Percentiles rank a stretch among this genome's conserved stretches.
Evolutionary conservation across 2,329 filamentous ascomycete genomes (phyloP).

Genomic region (Aspergillus hortae): DNA sequence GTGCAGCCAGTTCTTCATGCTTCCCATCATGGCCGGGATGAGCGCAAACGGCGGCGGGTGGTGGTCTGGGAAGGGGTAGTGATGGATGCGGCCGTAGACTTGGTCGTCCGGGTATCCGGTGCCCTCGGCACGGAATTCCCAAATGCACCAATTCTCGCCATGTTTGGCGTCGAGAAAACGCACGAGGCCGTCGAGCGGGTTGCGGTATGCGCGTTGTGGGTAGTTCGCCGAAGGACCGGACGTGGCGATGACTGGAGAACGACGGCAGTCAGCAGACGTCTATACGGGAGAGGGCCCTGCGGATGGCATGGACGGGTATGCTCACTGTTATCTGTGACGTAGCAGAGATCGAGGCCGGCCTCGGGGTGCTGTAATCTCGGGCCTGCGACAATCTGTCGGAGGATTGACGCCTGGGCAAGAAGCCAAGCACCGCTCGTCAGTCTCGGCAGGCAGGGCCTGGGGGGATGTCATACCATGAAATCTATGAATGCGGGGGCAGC

Average conservation of each 20-base stretch:
- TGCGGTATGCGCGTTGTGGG: constrained; percentile 88
- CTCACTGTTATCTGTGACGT: constrained; percentile 74
- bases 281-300: neutral
- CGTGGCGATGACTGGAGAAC: constrained; percentile 57
- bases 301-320: neutral
- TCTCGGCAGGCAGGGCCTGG: constrained; percentile 10
- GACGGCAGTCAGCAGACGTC: neutral
- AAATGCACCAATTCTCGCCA: constrained; percentile 82
- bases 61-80: constrained; percentile 96
- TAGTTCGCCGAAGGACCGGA: constrained; percentile 88
- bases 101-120: constrained; percentile 91
- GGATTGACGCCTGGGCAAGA: constrained; percentile 60
- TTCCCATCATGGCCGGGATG: constrained; percentile 82
- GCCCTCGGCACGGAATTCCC: constrained; percentile 96
- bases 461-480: constrained; percentile 2
- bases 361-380: constrained; percentile 81
- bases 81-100: constrained; percentile 78
- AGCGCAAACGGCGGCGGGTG: constrained; percentile 91
- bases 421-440: constrained; percentile 15
- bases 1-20: constrained; percentile 85
- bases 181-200: constrained; percentile 82
- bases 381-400: constrained; percentile 88
- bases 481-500: neutral
- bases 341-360: constrained; percentile 88
- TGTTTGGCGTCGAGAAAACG: constrained; percentile 85